These are phyloP conservation scores for Zasmidium angulare DNA, from an alignment of 2,329 filamentous ascomycete genomes.

Conservation along the genomic window DNA sequence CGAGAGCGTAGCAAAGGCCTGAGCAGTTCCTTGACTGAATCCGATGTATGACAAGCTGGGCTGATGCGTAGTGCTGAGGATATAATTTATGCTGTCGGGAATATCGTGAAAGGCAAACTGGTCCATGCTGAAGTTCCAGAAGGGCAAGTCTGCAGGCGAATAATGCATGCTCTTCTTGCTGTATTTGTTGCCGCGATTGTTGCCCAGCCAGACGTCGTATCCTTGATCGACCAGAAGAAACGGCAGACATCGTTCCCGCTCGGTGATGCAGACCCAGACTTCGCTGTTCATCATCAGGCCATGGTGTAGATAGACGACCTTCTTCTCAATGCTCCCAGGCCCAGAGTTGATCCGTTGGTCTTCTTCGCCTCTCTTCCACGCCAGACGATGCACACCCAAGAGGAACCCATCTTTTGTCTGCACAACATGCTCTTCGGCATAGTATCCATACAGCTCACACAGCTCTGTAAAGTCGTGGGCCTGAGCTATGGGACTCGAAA, in stretches of 20 bases:
- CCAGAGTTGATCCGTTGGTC: constrained; percentile 74
- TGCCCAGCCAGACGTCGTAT: constrained; percentile 97
- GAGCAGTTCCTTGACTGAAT: constrained; percentile 94
- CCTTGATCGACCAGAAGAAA: constrained; percentile 87
- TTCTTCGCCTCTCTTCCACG: constrained; percentile 80
- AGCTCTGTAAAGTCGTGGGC: constrained; percentile 91
- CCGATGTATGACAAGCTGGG: constrained; percentile 90
- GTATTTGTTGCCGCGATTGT: constrained; percentile 98
- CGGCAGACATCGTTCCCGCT: constrained; percentile 79
- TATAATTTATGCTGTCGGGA: constrained; percentile 88
- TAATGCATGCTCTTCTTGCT: constrained; percentile 85
- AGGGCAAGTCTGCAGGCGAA: constrained; percentile 71
- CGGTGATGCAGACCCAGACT: constrained; percentile 92
- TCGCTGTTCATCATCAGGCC: constrained; percentile 98
- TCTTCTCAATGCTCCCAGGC: constrained; percentile 68
- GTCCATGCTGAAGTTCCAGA: constrained; percentile 99
- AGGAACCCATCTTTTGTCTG: constrained; percentile 94
- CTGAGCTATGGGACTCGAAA: constrained; percentile 65
- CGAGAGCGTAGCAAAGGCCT: constrained; percentile 89
- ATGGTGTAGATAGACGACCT: constrained; percentile 91
- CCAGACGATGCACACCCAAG: constrained; percentile 82
- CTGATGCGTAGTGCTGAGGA: constrained; percentile 79
- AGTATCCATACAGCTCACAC: constrained; percentile 88
- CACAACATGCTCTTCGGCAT: constrained; percentile 92
- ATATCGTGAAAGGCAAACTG: constrained; percentile 98